Conservation (phyloP, 768 basidiomycete genomes). For the Rhizopogon rudus region DNA sequence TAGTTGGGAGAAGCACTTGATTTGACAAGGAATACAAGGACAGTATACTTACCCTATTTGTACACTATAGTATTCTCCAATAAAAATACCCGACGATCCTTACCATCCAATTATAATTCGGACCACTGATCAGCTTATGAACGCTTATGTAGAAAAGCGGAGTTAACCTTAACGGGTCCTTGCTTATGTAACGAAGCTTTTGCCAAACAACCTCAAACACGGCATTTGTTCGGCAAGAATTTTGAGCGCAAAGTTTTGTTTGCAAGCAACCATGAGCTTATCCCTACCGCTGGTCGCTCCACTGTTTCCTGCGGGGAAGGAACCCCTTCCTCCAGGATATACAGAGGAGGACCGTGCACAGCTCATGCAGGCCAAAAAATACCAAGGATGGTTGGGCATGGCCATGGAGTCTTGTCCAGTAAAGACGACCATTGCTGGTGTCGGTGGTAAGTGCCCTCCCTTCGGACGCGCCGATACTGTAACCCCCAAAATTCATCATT, state of each 20-base stretch:
- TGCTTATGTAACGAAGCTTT: conserved; percentile 27
- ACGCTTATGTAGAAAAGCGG: too few species aligned
- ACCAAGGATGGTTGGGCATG: conserved; percentile 61
- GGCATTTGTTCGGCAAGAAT: conserved; percentile 1
- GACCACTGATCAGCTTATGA: too few species aligned
- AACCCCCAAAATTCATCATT: conserved; percentile 4
- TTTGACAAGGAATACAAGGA: not conserved
- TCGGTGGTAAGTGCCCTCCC: conserved; percentile 56
- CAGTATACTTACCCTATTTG: not conserved
- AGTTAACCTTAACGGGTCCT: too few species aligned
- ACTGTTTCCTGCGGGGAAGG: conserved; percentile 79
- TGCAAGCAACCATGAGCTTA: conserved; percentile 12
- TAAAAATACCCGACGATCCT: not conserved
- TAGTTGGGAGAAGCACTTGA: conserved; percentile 14
- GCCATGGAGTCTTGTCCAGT: conserved; percentile 85
- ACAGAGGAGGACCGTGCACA: conserved; percentile 74
- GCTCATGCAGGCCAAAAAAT: conserved; percentile 67
- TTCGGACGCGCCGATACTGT: not conserved
- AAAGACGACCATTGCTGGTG: conserved; percentile 79
- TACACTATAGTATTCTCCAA: not conserved
- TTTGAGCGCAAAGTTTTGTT: conserved; percentile 1
- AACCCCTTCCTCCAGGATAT: conserved; percentile 80
- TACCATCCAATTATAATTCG: not conserved
- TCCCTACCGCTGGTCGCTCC: conserved; percentile 53
- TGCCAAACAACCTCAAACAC: conserved; percentile 16